Evolutionary conservation across 192 early-diverging fungal species (phyloP).

Genomic region (Glomus cerebriforme): DNA sequence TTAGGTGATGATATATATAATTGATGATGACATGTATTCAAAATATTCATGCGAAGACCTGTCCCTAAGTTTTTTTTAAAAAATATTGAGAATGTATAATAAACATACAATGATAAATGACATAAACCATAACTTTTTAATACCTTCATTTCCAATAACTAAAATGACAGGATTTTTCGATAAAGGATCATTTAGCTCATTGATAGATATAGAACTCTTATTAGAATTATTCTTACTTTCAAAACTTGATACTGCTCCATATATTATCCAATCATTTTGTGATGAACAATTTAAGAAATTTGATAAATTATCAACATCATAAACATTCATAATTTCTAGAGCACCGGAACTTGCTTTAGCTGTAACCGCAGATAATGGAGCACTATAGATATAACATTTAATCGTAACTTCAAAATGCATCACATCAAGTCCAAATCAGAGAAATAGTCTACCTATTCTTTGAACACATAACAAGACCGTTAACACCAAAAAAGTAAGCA

Average conservation of each 20-base stretch:
- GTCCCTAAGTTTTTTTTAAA: not conserved
- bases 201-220: not conserved
- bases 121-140: no score
- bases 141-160: no score
- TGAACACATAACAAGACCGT: no score
- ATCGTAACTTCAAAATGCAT: no score
- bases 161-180: no score
- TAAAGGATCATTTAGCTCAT: no score
- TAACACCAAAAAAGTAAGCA: no score
- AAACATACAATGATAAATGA: no score
- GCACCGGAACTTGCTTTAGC: conserved; percentile 73
- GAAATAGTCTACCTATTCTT: no score
- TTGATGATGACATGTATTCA: not conserved
- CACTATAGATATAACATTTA: conserved; percentile 47
- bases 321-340: conserved; percentile 65
- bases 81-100: no score
- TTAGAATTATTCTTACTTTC: not conserved
- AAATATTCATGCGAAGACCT: not conserved
- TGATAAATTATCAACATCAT: conserved; percentile 38
- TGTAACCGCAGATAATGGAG: conserved; percentile 63
- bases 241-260: not conserved
- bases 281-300: not conserved
- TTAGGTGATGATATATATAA: not conserved
- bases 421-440: no score
- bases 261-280: not conserved